Evolutionary conservation across 2,329 filamentous ascomycete species (phyloP).

Genomic region (Colletotrichum camelliae): DNA sequence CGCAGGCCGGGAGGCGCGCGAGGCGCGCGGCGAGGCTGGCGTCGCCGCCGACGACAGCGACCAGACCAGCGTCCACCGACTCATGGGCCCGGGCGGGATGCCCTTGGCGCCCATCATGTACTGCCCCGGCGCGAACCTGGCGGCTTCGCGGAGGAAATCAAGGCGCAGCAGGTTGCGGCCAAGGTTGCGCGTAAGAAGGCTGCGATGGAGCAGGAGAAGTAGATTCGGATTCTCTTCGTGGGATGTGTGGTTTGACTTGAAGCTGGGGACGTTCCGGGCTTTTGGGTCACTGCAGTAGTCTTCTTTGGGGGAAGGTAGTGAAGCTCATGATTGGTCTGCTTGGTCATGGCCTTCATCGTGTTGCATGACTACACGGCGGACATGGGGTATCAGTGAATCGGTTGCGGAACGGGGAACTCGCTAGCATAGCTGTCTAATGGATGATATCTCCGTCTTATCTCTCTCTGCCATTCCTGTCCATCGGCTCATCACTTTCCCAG

Average conservation of each 20-base stretch:
- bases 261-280: too few species aligned
- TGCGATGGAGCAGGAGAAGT: background rate
- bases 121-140: background rate
- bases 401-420: accelerated
- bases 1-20: background rate
- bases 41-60: background rate
- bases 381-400: background rate
- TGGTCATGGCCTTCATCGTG: background rate
- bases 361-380: background rate
- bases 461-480: background rate
- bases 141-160: background rate
- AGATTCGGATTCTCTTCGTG: background rate
- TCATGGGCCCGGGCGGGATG: background rate
- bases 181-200: background rate
- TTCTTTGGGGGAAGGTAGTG: too few species aligned
- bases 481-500: background rate
- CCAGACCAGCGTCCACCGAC: background rate
- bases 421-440: background rate
- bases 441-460: background rate
- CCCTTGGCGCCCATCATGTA: background rate
- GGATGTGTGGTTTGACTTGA: background rate
- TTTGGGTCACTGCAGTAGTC: too few species aligned
- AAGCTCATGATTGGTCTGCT: background rate
- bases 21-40: background rate
- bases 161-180: background rate